Evolutionary conservation across 768 basidiomycete species (phyloP).

Genomic region (Omphalotus guepiniiformis): DNA sequence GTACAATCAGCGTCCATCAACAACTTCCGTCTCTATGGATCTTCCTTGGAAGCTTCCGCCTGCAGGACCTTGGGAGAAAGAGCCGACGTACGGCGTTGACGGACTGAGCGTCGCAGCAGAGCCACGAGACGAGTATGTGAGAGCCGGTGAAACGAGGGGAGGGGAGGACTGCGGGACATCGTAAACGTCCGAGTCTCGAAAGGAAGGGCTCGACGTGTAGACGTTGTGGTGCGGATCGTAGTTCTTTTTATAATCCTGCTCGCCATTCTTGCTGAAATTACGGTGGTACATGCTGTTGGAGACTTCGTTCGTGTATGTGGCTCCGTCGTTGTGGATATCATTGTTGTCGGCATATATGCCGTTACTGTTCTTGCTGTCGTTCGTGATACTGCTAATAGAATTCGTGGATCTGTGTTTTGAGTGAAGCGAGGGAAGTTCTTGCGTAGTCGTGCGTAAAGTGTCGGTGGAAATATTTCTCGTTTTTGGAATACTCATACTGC

Average conservation of each 20-base stretch:
- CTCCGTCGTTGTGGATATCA: slow-evolving; percentile 19
- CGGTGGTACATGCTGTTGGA: slow-evolving; percentile 7
- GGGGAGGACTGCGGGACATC: slow-evolving; percentile 40
- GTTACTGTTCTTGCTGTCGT: slow-evolving; percentile 14
- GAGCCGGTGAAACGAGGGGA: slow-evolving; percentile 58
- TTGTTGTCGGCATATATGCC: slow-evolving; percentile 17
- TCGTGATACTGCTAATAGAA: slow-evolving; percentile 19
- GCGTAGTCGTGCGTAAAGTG: slow-evolving; percentile 15
- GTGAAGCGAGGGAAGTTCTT: slow-evolving; percentile 14
- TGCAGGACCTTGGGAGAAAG: slow-evolving; percentile 31
- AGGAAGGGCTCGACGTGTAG: slow-evolving; percentile 1
- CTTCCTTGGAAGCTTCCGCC: background rate
- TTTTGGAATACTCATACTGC: slow-evolving; percentile 41
- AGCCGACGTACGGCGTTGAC: slow-evolving; percentile 66
- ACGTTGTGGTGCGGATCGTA: slow-evolving; percentile 1
- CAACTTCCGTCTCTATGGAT: slow-evolving; percentile 2
- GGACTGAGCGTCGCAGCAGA: slow-evolving; percentile 68
- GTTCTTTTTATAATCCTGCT: slow-evolving; percentile 11
- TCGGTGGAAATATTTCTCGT: slow-evolving; percentile 29
- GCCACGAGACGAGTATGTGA: slow-evolving; percentile 59
- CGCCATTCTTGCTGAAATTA: slow-evolving; percentile 6
- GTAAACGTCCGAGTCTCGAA: slow-evolving; percentile 17
- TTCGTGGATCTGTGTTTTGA: slow-evolving; percentile 21
- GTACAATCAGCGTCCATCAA: background rate
- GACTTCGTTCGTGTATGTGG: slow-evolving; percentile 7